A percentile compares a stretch with the other conserved stretches of the same genome.
These are phyloP conservation scores for Emmonsia crescens DNA, from an alignment of 2,329 filamentous ascomycete genomes.

Conservation along the genomic window DNA sequence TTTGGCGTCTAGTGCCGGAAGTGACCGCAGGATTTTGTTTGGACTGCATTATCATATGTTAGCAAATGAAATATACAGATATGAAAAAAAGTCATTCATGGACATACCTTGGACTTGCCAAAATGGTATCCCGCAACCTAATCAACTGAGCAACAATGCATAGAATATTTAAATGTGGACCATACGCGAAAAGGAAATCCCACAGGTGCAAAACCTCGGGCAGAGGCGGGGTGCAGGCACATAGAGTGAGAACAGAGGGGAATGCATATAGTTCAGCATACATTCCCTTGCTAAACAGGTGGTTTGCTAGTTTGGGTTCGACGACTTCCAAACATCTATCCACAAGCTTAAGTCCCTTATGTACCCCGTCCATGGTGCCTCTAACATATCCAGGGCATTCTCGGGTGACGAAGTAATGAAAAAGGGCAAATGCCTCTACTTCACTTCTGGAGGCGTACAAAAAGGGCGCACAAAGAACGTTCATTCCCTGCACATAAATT, in stretches of 20 bases:
- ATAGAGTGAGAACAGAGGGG: constrained; percentile 85
- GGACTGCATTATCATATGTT: constrained; percentile 47
- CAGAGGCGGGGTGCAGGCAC: constrained; percentile 87
- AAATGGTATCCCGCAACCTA: constrained; percentile 70
- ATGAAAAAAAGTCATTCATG: constrained; percentile 1
- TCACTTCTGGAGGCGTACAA: constrained; percentile 90
- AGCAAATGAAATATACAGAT: constrained; percentile 10
- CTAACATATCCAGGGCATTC: constrained; percentile 92
- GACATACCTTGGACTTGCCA: constrained; percentile 69
- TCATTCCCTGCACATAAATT: constrained; percentile 98
- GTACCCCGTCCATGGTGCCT: constrained; percentile 94
- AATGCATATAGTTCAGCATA: constrained; percentile 95
- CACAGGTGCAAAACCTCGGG: constrained; percentile 87
- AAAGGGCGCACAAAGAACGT: constrained; percentile 90
- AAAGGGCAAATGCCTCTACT: constrained; percentile 85
- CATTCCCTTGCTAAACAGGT: constrained; percentile 76
- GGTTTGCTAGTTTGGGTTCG: constrained; percentile 73
- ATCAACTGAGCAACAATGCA: constrained; percentile 95
- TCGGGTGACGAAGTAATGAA: constrained; percentile 73
- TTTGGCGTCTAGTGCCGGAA: constrained; percentile 72
- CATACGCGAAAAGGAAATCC: constrained; percentile 97
- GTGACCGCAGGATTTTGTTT: constrained; percentile 80
- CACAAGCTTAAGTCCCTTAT: constrained; percentile 79
- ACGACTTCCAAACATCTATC: constrained; percentile 88
- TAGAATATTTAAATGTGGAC: constrained; percentile 84